These are phyloP conservation scores for Diphasiastrum complanatum DNA, from an alignment of 83 land plant species.

Conservation along the genomic window DNA sequence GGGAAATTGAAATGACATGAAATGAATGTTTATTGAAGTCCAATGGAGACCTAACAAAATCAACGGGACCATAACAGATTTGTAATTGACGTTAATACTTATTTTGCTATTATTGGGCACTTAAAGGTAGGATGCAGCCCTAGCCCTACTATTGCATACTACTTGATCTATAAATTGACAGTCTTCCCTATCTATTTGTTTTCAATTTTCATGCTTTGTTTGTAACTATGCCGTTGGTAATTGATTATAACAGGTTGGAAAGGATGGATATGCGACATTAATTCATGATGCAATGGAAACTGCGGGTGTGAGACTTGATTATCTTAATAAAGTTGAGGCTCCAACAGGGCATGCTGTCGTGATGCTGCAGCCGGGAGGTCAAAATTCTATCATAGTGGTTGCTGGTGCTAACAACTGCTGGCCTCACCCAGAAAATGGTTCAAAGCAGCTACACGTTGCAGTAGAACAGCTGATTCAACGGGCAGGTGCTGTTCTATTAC, in stretches of 20 bases:
- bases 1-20: no score
- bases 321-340: constrained; percentile 39
- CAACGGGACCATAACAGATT: no score
- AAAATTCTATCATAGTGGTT: constrained; percentile 87
- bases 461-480: constrained; percentile 44
- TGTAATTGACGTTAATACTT: no score
- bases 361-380: constrained; percentile 81
- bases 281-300: constrained; percentile 49
- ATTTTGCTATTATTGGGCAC: no score
- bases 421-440: constrained; percentile 40
- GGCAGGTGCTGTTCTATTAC: constrained; percentile 79
- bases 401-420: constrained; percentile 83
- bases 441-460: constrained; percentile 15
- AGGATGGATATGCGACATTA: constrained; percentile 70
- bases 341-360: constrained; percentile 96
- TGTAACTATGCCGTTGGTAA: no score
- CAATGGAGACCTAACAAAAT: no score
- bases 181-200: no score
- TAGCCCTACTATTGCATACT: no score
- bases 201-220: no score
- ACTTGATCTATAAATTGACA: no score
- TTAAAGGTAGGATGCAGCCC: no score
- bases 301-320: constrained; percentile 62
- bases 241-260: constrained; percentile 82
- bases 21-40: no score